Conservation (phyloP, 2,329 filamentous ascomycete species). For the Trichoderma simmonsii region DNA sequence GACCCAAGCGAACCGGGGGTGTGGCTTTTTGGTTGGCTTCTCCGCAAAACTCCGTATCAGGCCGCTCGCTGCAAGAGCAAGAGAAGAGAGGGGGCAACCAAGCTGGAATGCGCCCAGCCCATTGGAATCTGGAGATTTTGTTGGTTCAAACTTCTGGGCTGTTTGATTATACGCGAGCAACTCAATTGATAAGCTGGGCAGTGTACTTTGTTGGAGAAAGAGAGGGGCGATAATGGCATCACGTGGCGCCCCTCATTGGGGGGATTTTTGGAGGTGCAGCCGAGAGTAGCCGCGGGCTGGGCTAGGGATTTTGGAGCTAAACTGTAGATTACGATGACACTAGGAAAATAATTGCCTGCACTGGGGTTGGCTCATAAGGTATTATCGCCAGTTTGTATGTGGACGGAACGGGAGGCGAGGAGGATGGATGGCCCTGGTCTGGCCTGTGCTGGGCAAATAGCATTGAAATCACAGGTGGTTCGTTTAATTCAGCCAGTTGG, state of each 20-base stretch:
- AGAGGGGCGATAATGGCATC: constrained; percentile 22
- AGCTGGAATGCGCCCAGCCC: background rate
- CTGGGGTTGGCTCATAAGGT: background rate
- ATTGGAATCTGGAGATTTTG: background rate
- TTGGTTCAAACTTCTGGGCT: background rate
- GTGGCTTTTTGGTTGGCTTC: background rate
- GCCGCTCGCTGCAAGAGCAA: constrained; percentile 12
- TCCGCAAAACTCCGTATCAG: constrained; percentile 20
- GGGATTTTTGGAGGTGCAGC: constrained; percentile 13
- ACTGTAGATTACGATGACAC: background rate
- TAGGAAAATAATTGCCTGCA: background rate
- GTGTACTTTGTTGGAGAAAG: background rate
- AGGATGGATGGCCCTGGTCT: background rate
- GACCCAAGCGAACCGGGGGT: background rate
- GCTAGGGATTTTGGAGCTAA: constrained; percentile 6
- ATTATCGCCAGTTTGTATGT: background rate
- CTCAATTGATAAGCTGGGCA: background rate
- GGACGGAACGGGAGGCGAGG: background rate
- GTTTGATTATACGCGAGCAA: background rate
- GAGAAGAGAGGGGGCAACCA: background rate
- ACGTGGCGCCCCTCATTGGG: constrained; percentile 24
- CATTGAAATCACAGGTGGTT: background rate
- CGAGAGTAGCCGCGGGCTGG: constrained; percentile 26
- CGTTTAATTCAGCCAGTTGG: background rate
- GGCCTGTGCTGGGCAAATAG: background rate